These are phyloP conservation scores for Fonsecaea nubica DNA, from an alignment of 2,329 filamentous ascomycete genomes.

Conservation along the genomic window DNA sequence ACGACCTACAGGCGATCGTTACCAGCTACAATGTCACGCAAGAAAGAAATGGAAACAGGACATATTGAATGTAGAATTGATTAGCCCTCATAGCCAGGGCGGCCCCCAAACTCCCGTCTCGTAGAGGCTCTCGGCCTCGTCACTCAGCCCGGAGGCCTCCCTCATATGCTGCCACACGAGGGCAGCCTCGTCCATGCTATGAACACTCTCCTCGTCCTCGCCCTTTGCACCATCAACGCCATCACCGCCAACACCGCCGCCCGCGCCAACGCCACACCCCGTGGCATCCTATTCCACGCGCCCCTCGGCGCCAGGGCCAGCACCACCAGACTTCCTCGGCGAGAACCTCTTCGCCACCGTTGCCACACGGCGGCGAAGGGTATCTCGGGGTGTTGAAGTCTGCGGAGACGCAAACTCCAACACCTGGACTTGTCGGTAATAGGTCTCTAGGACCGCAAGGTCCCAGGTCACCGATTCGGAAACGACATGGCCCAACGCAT, in stretches of 20 bases:
- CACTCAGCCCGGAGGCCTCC: slow-evolving; percentile 27
- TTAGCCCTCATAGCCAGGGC: slow-evolving; percentile 28
- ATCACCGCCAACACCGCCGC: not conserved
- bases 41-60: not conserved
- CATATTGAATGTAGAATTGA: not conserved
- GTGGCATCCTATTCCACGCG: slow-evolving; percentile 8
- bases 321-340: slow-evolving; percentile 14
- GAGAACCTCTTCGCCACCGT: slow-evolving; percentile 24
- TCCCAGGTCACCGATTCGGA: slow-evolving; percentile 8
- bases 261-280: slow-evolving; percentile 5
- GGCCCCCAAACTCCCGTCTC: slow-evolving; percentile 25
- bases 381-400: not conserved
- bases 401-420: not conserved
- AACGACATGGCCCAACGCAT: slow-evolving; percentile 16
- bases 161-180: slow-evolving; percentile 28
- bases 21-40: not conserved
- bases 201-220: slow-evolving; percentile 17
- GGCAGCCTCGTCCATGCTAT: slow-evolving; percentile 22
- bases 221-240: not conserved
- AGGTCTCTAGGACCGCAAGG: slow-evolving; percentile 22
- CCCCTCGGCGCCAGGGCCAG: not conserved
- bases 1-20: not conserved
- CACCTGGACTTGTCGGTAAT: slow-evolving; percentile 10
- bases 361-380: slow-evolving; percentile 12
- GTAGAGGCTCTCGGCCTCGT: slow-evolving; percentile 24